Conservation (phyloP, 2,329 filamentous ascomycete species). For the Xylariaceae sp. region DNA sequence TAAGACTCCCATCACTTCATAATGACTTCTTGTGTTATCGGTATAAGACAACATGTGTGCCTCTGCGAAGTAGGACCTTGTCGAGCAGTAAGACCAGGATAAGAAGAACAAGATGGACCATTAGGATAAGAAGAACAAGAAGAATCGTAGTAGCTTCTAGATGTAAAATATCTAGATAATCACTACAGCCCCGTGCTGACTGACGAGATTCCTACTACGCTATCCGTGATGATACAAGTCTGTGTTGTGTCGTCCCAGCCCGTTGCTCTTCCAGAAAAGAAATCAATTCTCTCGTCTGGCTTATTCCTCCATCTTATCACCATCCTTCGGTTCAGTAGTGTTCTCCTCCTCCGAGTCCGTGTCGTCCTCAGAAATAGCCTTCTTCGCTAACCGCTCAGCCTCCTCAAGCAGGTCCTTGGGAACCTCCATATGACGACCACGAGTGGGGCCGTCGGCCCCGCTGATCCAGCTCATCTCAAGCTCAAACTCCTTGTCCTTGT, state of each 20-base stretch:
- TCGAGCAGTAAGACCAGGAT: background rate
- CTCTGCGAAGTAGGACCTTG: no score
- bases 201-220: background rate
- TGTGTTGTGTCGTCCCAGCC: background rate
- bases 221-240: constrained; percentile 22
- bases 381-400: constrained; percentile 88
- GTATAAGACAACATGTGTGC: no score
- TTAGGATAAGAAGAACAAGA: background rate
- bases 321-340: constrained; percentile 60
- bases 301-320: constrained; percentile 89
- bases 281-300: constrained; percentile 7
- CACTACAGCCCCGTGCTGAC: constrained; percentile 19
- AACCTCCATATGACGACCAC: constrained; percentile 88
- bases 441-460: constrained; percentile 74
- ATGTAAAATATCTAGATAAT: constrained; percentile 23
- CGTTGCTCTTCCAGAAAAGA: background rate
- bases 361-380: constrained; percentile 79
- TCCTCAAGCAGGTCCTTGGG: constrained; percentile 86
- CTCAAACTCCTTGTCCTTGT: constrained; percentile 99
- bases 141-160: constrained; percentile 15
- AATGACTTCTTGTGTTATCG: no score
- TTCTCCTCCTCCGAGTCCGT: constrained; percentile 64
- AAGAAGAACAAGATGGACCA: background rate
- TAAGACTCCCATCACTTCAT: background rate
- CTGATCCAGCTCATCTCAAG: constrained; percentile 99